These are phyloP conservation scores for Lentinus brumalis DNA, from an alignment of 768 basidiomycete genomes.

Conservation along the genomic window DNA sequence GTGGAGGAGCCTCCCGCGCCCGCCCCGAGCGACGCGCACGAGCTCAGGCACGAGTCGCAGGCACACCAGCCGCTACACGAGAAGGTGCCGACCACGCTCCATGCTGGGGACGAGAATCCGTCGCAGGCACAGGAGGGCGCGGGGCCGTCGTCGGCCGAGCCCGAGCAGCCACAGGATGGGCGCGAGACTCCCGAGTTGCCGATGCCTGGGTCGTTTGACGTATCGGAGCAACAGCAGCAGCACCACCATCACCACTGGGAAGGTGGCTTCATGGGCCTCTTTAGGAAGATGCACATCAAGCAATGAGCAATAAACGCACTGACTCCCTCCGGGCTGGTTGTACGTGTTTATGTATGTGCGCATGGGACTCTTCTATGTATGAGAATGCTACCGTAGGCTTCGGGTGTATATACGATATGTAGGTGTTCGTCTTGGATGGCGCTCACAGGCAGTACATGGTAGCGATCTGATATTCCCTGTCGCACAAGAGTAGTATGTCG, in stretches of 20 bases:
- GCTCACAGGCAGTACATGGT: too few species aligned
- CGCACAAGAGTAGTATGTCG: too few species aligned
- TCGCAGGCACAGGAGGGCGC: constrained; percentile 1
- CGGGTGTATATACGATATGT: too few species aligned
- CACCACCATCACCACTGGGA: constrained; percentile 18
- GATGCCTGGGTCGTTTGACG: constrained; percentile 59
- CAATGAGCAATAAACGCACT: constrained; percentile 1
- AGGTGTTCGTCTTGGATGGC: too few species aligned
- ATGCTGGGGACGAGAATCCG: constrained; percentile 3
- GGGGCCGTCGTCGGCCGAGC: not conserved
- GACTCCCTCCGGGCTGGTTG: too few species aligned
- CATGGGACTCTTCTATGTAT: not conserved
- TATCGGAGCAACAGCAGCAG: constrained; percentile 6
- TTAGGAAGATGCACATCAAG: constrained; percentile 22
- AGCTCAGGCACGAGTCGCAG: constrained; percentile 27
- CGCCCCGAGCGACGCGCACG: constrained; percentile 21
- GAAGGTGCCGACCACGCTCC: constrained; percentile 20
- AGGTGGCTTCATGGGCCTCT: constrained; percentile 17
- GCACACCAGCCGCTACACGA: constrained; percentile 27
- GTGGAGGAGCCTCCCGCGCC: not conserved
- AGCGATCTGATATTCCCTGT: too few species aligned
- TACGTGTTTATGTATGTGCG: not conserved
- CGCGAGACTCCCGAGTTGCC: constrained; percentile 27
- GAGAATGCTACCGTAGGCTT: too few species aligned
- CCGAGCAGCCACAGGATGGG: constrained; percentile 1